phyloP scores from a whole-genome alignment of 2,329 filamentous ascomycete species.

The Xylogone sp. region DNA sequence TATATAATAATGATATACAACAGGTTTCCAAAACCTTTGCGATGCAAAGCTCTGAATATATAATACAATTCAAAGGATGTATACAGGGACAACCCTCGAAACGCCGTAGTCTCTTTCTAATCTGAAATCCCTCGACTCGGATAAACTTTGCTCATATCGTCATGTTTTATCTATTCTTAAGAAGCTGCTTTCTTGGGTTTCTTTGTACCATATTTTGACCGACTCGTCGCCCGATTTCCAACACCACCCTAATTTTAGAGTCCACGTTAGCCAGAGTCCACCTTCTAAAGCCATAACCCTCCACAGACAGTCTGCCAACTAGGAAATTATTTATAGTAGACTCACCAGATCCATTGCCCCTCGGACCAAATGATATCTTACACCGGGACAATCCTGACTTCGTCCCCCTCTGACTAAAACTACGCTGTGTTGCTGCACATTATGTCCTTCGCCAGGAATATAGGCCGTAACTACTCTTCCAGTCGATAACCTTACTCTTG shows the following conservation, averaged over 20 bases:
- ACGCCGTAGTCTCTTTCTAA: not conserved
- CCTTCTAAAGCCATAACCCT: not conserved
- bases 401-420: constrained; percentile 92
- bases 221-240: constrained; percentile 72
- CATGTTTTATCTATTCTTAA: not conserved
- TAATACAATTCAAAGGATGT: constrained; percentile 3
- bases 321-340: constrained; percentile 19
- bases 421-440: constrained; percentile 97
- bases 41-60: constrained; percentile 5
- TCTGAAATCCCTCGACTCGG: too few relatives aligned
- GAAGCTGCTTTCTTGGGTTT: constrained; percentile 78
- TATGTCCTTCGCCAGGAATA: constrained; percentile 96
- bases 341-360: constrained; percentile 90
- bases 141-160: too few relatives aligned
- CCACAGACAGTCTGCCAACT: not conserved
- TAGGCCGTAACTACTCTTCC: constrained; percentile 88
- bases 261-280: constrained; percentile 22
- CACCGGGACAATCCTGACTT: constrained; percentile 96
- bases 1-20: constrained; percentile 4
- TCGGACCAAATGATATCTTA: constrained; percentile 89
- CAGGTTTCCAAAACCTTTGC: not conserved
- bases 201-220: constrained; percentile 98
- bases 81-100: not conserved
- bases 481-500: constrained; percentile 82
- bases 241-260: constrained; percentile 71